Conservation (phyloP, 306 rosid genomes). For the Castanopsis chinensis region DNA sequence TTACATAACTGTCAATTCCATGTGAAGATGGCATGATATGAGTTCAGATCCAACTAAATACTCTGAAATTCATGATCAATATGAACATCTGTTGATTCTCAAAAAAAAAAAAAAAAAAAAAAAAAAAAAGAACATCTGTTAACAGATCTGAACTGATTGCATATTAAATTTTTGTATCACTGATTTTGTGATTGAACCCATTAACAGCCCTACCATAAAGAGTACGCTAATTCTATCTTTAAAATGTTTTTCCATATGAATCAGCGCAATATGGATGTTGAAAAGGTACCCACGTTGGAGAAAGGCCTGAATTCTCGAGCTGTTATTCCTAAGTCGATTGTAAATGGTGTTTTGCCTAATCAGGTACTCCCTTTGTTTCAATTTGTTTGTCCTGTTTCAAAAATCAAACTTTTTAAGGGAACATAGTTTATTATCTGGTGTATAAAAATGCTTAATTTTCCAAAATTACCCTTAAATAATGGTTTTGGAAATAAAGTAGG, state of each 20-base stretch:
- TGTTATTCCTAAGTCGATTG: not conserved
- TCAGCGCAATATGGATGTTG: conserved; percentile 20
- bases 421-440: too few relatives aligned
- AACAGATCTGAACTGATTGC: not conserved
- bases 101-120: too few relatives aligned
- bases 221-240: not conserved
- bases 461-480: too few relatives aligned
- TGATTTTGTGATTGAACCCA: not conserved
- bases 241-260: conserved; percentile 1
- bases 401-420: too few relatives aligned
- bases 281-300: not conserved
- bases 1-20: not conserved
- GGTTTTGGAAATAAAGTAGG: too few relatives aligned
- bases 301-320: conserved; percentile 12
- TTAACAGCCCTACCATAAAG: not conserved
- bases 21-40: not conserved
- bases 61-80: not conserved
- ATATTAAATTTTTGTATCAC: not conserved
- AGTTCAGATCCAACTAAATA: not conserved
- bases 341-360: conserved; percentile 5
- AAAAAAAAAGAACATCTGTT: not conserved
- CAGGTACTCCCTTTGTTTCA: not conserved
- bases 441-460: too few relatives aligned
- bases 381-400: too few relatives aligned
- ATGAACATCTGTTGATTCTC: not conserved